Evolutionary conservation across 768 basidiomycete species (phyloP).

Genomic region (Amanita molliuscula): DNA sequence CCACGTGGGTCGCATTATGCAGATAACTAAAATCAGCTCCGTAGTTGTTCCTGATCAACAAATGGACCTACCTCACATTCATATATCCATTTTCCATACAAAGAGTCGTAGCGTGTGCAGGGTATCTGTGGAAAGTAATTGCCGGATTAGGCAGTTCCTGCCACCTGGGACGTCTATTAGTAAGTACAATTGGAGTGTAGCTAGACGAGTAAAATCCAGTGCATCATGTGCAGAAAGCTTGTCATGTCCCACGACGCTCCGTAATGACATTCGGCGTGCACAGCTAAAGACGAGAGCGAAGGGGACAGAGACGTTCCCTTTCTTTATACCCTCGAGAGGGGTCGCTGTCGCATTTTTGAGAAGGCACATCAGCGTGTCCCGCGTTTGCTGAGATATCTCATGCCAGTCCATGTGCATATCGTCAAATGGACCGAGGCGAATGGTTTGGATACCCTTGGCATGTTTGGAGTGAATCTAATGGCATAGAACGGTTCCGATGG

Average conservation of each 20-base stretch:
- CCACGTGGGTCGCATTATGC: too few relatives aligned
- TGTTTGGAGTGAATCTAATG: not conserved
- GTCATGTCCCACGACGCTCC: not conserved
- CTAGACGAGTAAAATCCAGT: not conserved
- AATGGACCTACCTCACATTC: too few relatives aligned
- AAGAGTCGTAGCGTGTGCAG: too few relatives aligned
- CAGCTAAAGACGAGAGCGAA: not conserved
- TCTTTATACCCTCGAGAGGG: not conserved
- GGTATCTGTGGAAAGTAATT: too few relatives aligned
- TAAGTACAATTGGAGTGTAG: too few relatives aligned
- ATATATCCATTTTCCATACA: too few relatives aligned
- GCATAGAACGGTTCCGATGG: not conserved
- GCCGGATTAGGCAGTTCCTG: too few relatives aligned
- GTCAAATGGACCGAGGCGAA: not conserved
- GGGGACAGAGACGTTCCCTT: not conserved
- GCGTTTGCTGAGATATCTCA: not conserved
- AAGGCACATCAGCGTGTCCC: not conserved
- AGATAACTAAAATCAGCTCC: too few relatives aligned
- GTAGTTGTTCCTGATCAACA: too few relatives aligned
- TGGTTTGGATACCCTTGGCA: not conserved
- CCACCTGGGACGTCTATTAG: too few relatives aligned
- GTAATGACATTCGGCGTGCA: too few relatives aligned
- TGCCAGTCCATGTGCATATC: not conserved
- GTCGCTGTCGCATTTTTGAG: not conserved
- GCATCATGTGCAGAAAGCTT: not conserved